phyloP scores from a whole-genome alignment of 2,329 filamentous ascomycete species.

The Dactylonectria macrodidyma region DNA sequence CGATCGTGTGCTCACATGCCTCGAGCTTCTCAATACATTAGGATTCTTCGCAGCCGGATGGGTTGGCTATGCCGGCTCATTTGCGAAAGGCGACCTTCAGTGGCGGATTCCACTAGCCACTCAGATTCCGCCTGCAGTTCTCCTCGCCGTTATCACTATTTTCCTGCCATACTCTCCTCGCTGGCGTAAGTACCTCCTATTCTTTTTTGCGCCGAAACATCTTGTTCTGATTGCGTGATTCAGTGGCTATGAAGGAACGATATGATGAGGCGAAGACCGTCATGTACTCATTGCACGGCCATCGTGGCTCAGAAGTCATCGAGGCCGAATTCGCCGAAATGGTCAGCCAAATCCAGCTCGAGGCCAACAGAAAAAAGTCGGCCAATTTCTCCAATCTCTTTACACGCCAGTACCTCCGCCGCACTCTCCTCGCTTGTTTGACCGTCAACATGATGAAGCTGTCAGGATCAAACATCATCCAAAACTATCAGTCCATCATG shows the following conservation, averaged over 20 bases:
- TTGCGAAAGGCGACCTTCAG: slow-evolving; percentile 49
- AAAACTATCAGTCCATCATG: slow-evolving; percentile 53
- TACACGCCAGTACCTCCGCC: slow-evolving; percentile 46
- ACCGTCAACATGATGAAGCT: slow-evolving; percentile 52
- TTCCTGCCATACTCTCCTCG: slow-evolving; percentile 47
- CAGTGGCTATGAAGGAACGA: slow-evolving; percentile 28
- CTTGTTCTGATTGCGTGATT: neutral
- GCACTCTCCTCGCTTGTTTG: slow-evolving; percentile 47
- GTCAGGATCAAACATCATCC: slow-evolving; percentile 49
- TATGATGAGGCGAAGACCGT: slow-evolving; percentile 31
- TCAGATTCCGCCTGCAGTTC: slow-evolving; percentile 48
- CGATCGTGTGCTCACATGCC: no score
- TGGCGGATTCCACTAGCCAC: slow-evolving; percentile 55
- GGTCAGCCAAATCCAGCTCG: slow-evolving; percentile 29
- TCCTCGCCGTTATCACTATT: slow-evolving; percentile 41
- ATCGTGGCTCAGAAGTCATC: slow-evolving; percentile 29
- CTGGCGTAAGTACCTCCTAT: slow-evolving; percentile 37
- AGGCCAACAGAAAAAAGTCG: slow-evolving; percentile 14
- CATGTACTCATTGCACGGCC: slow-evolving; percentile 26
- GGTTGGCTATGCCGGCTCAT: slow-evolving; percentile 49
- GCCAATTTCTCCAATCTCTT: slow-evolving; percentile 41
- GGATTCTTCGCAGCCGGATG: slow-evolving; percentile 40
- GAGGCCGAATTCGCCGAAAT: slow-evolving; percentile 31
- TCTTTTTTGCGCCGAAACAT: no score
- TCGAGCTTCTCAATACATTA: slow-evolving; percentile 22